Conservation (phyloP, 2,329 filamentous ascomycete genomes). For the Atkinsonella hypoxylon region DNA sequence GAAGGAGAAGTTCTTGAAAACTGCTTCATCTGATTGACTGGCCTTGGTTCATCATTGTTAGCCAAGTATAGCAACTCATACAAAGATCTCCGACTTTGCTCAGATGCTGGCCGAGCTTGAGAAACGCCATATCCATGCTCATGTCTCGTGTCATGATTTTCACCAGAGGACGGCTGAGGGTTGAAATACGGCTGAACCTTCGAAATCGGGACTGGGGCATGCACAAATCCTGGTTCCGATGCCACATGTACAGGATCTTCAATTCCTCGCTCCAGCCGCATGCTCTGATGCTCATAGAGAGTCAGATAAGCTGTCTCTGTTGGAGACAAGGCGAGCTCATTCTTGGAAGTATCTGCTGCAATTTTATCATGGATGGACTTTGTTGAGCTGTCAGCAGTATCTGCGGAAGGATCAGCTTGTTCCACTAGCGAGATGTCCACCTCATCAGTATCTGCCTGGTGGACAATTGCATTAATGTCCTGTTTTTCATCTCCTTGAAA, state of each 20-base stretch:
- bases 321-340: background rate
- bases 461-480: background rate
- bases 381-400: background rate
- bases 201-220: conserved; percentile 9
- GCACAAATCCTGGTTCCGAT: conserved; percentile 5
- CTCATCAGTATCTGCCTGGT: background rate
- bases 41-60: background rate
- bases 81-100: background rate
- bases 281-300: background rate
- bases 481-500: background rate
- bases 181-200: conserved; percentile 10
- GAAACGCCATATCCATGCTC: conserved; percentile 4
- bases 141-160: background rate
- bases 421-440: background rate
- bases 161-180: background rate
- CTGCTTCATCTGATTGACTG: background rate
- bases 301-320: background rate
- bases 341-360: background rate
- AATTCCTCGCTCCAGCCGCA: background rate
- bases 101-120: conserved; percentile 4
- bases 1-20: background rate
- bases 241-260: background rate
- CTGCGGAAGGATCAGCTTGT: background rate
- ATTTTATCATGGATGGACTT: background rate
- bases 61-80: background rate